Conservation (phyloP, 108 stramenopile species). For the Skeletonema tropicum region DNA sequence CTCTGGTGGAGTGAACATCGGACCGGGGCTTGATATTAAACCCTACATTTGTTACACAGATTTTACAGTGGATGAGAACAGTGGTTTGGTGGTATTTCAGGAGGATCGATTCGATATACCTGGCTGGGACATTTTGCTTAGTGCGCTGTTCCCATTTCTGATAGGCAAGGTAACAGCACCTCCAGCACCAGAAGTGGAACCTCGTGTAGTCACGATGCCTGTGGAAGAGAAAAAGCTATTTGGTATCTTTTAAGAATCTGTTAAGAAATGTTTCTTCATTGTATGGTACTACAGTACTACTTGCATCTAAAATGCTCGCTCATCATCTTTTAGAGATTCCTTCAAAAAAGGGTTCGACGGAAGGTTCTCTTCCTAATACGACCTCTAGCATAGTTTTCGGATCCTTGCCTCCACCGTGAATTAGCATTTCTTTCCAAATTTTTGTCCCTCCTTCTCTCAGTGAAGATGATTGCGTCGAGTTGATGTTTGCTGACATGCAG, state of each 20-base stretch:
- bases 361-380: slow-evolving; percentile 64
- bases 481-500: slow-evolving; percentile 41
- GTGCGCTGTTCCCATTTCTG: slow-evolving; percentile 71
- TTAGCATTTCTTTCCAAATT: slow-evolving; percentile 82
- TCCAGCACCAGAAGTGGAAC: slow-evolving; percentile 58
- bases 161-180: slow-evolving; percentile 64
- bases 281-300: neutral
- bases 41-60: slow-evolving; percentile 87
- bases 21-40: slow-evolving; percentile 79
- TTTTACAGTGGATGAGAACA: slow-evolving; percentile 65
- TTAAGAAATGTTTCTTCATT: neutral
- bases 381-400: slow-evolving; percentile 73
- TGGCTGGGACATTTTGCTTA: slow-evolving; percentile 60
- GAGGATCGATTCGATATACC: slow-evolving; percentile 85
- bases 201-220: slow-evolving; percentile 40
- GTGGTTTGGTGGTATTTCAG: slow-evolving; percentile 72
- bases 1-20: slow-evolving; percentile 78
- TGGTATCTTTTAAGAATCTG: neutral
- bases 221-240: neutral
- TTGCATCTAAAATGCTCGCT: neutral
- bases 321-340: slow-evolving; percentile 16
- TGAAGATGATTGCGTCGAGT: slow-evolving; percentile 17
- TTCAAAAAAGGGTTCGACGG: slow-evolving; percentile 51
- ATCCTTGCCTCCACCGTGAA: slow-evolving; percentile 83
- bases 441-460: slow-evolving; percentile 51